Conservation (phyloP, 768 basidiomycete species). For the Daedalea quercina region DNA sequence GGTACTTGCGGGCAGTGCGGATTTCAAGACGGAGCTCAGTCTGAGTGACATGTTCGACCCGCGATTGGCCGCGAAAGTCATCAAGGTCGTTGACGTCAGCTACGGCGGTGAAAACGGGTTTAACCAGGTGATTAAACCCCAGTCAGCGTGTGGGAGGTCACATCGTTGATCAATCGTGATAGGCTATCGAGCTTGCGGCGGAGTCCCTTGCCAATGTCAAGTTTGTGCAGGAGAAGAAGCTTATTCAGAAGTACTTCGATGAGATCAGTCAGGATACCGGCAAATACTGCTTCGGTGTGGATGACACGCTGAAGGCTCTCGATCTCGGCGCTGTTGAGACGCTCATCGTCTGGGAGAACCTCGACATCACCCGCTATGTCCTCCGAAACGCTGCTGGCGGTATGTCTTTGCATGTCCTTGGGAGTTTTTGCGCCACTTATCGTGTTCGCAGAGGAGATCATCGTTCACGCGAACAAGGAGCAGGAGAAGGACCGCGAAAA, state of each 20-base stretch:
- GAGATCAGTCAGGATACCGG: constrained; percentile 97
- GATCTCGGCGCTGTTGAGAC: constrained; percentile 97
- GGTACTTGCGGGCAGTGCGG: constrained; percentile 93
- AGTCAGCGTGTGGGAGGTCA: background rate
- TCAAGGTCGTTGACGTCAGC: constrained; percentile 97
- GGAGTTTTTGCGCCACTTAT: background rate
- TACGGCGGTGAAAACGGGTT: constrained; percentile 99
- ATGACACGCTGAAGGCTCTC: constrained; percentile 92
- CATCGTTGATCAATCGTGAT: constrained; percentile 4
- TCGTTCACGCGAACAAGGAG: constrained; percentile 73
- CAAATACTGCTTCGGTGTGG: constrained; percentile 96
- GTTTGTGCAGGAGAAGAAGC: constrained; percentile 97
- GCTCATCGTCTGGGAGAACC: constrained; percentile 96
- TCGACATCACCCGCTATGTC: constrained; percentile 83
- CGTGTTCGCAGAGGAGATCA: constrained; percentile 59
- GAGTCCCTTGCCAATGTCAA: constrained; percentile 98
- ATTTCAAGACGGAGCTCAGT: constrained; percentile 97
- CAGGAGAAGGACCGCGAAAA: constrained; percentile 92
- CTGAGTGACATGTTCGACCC: constrained; percentile 95
- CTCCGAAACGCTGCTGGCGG: constrained; percentile 91
- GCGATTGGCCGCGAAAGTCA: constrained; percentile 82
- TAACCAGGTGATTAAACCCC: constrained; percentile 71
- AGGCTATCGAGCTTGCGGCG: constrained; percentile 96
- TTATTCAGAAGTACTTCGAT: constrained; percentile 98
- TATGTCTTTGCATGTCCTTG: constrained; percentile 23